Base-by-base conservation (phyloP, 192 early-diverging fungal species). In the Mortierella alpina region DNA sequence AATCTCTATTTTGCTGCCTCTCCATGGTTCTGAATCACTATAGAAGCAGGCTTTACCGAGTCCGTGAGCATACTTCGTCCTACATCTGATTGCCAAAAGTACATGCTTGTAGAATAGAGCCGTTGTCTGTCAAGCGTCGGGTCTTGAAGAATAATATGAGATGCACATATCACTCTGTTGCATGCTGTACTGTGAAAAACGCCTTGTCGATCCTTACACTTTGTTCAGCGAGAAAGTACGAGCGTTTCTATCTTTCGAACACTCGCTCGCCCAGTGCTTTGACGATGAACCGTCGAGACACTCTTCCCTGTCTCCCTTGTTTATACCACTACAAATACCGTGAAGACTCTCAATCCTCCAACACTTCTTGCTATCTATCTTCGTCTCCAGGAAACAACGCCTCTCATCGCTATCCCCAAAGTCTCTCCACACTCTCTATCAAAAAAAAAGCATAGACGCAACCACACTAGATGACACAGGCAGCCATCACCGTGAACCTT, bases 1-100 rank as follows among this genome's bases (percentile, higher is more conserved):
- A 9, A 40, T 40, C 46, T 53, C 51, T 58, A 45, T 58, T 40
- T 66, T 41, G 47, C 48, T 68, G 20, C 49, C 13, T 69, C 20
- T 68, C 14, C 46, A 20, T 50, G 41, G 10, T 15, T 54, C 8
- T 47, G 12, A 4, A 20, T 12, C 9, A 6, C 18, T 17, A 58
- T 74, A 75, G 73, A 52, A 10, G 22, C 56, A 18, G 76, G 68
- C 1, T 79, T 72, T 62, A 59, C 71, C 18, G 64, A 70, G 13
- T 79, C 76, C 1, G 2, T 72, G 7, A 79, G 76, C 57, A 45
- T 79, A 5, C 76, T 69, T 50, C 69, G 76, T 40, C 76, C 76
- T 1, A 79, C 76, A 12, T 79, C 76, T 12, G 76, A 79, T 6
- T 67, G 68, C 17, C 76, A 79, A 51, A 51, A 70, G 15, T 73